Conservation (phyloP, 345 rosid species). For the Lagerstroemia speciosa region DNA sequence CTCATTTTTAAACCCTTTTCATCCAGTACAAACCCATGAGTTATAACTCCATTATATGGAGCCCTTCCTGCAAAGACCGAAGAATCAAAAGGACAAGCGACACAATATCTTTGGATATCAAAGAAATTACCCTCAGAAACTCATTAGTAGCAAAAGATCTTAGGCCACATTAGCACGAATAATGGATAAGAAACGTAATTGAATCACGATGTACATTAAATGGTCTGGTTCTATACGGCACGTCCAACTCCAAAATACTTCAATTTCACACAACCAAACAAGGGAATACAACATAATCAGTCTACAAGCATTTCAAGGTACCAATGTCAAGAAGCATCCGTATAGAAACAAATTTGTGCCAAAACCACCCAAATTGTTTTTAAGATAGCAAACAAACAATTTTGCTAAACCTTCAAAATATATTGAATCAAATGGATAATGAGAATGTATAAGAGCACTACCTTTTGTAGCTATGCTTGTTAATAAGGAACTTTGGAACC, state of each 20-base stretch:
- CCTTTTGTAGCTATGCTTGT: slow-evolving; percentile 91
- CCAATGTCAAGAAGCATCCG: not conserved
- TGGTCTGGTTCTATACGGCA: not conserved
- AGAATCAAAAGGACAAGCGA: not conserved
- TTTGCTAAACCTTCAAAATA: not conserved
- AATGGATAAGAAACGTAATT: not conserved
- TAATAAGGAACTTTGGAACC: slow-evolving; percentile 93
- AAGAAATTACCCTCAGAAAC: not conserved
- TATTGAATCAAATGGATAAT: not conserved
- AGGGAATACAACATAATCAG: not conserved
- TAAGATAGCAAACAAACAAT: not conserved
- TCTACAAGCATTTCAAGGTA: not conserved
- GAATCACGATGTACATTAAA: not conserved
- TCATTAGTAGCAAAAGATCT: not conserved
- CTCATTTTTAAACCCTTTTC: slow-evolving; percentile 97
- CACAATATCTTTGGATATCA: not conserved
- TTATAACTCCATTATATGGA: slow-evolving; percentile 71
- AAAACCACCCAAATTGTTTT: too few species aligned
- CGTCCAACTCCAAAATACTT: not conserved
- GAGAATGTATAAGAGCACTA: slow-evolving; percentile 14
- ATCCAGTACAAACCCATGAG: slow-evolving; percentile 97
- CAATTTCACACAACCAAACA: not conserved
- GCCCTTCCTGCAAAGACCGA: slow-evolving; percentile 50
- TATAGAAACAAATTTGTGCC: not conserved
- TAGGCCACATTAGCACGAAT: not conserved